These are phyloP conservation scores for Caryopteris hybrid DNA, from an alignment of 305 asterid species.

Conservation along the genomic window DNA sequence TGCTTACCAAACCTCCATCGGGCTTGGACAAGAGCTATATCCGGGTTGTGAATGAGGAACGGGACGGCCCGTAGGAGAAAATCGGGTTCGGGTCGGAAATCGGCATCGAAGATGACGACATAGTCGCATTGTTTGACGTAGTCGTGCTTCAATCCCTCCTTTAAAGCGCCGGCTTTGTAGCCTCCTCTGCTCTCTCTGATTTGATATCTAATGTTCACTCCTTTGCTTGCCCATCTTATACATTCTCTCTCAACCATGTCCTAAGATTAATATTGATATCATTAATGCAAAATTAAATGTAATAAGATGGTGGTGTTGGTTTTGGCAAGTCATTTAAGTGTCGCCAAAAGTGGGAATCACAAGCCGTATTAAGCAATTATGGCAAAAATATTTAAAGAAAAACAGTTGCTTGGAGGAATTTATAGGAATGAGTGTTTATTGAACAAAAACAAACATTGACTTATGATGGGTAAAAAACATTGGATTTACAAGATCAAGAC, in stretches of 20 bases:
- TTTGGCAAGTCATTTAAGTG: too few relatives aligned
- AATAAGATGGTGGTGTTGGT: too few relatives aligned
- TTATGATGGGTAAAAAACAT: too few relatives aligned
- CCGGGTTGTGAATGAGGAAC: constrained; percentile 56
- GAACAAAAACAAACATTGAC: too few relatives aligned
- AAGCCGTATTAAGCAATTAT: too few relatives aligned
- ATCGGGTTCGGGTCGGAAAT: constrained; percentile 86
- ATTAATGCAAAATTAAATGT: constrained; percentile 2
- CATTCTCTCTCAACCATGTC: constrained; percentile 91
- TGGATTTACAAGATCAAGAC: too few relatives aligned
- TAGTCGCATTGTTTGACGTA: constrained; percentile 72
- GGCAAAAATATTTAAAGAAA: too few relatives aligned
- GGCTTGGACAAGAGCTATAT: constrained; percentile 77
- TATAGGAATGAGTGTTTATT: too few relatives aligned
- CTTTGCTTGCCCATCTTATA: constrained; percentile 78
- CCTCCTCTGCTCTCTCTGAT: constrained; percentile 71
- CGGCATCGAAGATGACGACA: constrained; percentile 83
- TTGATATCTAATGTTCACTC: constrained; percentile 62
- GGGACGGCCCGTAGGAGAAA: constrained; percentile 75
- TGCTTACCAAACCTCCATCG: constrained; percentile 90
- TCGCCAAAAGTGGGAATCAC: too few relatives aligned
- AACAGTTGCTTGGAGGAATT: too few relatives aligned
- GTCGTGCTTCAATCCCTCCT: constrained; percentile 64
- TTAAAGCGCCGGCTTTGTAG: constrained; percentile 90
- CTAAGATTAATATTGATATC: constrained; percentile 22